Evolutionary conservation across 83 land plant genomes (phyloP).

Genomic region (Picea mariana): DNA sequence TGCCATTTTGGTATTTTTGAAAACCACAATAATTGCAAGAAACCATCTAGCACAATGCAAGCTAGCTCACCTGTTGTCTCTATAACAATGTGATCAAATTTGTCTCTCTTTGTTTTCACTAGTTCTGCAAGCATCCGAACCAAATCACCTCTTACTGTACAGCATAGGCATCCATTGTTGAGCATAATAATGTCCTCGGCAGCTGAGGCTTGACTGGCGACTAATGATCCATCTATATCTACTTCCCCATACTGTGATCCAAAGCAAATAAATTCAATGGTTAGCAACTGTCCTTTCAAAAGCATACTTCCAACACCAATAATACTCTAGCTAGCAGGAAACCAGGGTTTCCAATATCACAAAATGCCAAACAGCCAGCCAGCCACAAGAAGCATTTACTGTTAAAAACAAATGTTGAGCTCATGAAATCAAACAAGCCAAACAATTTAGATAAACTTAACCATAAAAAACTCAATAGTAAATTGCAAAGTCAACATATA

Average conservation of each 20-base stretch:
- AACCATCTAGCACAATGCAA: not conserved
- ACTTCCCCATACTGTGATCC: constrained; percentile 88
- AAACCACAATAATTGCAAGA: not conserved
- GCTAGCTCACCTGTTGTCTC: constrained; percentile 84
- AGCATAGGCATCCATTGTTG: constrained; percentile 93
- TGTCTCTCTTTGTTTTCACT: constrained; percentile 72
- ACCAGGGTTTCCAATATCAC: not conserved
- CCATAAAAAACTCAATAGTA: too few species aligned
- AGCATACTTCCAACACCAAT: not conserved
- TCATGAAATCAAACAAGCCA: too few species aligned
- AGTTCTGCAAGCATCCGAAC: constrained; percentile 82
- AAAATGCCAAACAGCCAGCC: not conserved
- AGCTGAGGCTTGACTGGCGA: too few species aligned
- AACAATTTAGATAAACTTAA: too few species aligned
- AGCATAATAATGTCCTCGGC: constrained; percentile 96
- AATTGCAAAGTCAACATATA: too few species aligned
- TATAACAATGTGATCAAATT: constrained; percentile 95
- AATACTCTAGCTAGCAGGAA: not conserved
- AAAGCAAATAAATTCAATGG: constrained; percentile 7
- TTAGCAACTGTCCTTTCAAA: not conserved
- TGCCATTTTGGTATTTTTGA: not conserved
- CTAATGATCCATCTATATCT: constrained; percentile 92
- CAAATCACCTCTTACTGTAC: constrained; percentile 94
- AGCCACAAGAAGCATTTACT: not conserved
- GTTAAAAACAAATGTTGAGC: too few species aligned